Evolutionary conservation across 2,329 filamentous ascomycete genomes (phyloP), one percentile per base, ranked within the genome.

Genomic region (Colletotrichum horii): DNA sequence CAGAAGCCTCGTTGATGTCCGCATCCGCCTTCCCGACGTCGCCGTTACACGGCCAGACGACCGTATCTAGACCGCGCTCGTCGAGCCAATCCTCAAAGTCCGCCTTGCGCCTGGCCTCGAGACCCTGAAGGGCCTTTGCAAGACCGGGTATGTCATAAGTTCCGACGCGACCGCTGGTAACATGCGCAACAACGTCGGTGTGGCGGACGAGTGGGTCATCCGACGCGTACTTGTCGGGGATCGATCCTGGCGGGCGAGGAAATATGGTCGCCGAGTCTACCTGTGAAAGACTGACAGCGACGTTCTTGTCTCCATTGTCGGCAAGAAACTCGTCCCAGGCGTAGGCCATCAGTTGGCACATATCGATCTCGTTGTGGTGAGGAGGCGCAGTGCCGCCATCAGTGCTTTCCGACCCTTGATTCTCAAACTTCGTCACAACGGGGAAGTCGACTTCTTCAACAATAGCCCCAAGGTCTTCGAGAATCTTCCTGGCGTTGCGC

Each of bases 381-480:
- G 56, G 56, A 28, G 56, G 26, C 24, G 56, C 56, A 16, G 28
- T 60, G 26, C 16, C 26, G 26, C 28, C 26, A n/a, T 30, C 26
- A n/a, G 11, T 30, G 14, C 16, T n/a, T 30, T 5, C 56, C 0
- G 8, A 3, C 2, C 26, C 56, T 3, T 60, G 56, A 3, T 32
- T 66, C 60, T 71, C 69, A 22, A 60, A 71, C 15, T 70, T 70
- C 11, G 60, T 65, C 19, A 71, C 72, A 3, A 71, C 32, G 3
- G 72, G 72, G n/a, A 71, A 75, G n/a, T 65, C 72, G 2, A 58
- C 62, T 55, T 85, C 84, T 14, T 86, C 65, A 7, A 89, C 79
- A 6, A 83, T 82, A 2, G 87, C 87, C 1, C 87, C 87, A 1
- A 87, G 80, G 0, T 78, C 60, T 75, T 88, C 82, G 8, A 89